Evolutionary conservation across 495 filamentous ascomycete genomes (phyloP), one percentile per base, ranked within the genome.

Genomic region (Acidomyces sp.): DNA sequence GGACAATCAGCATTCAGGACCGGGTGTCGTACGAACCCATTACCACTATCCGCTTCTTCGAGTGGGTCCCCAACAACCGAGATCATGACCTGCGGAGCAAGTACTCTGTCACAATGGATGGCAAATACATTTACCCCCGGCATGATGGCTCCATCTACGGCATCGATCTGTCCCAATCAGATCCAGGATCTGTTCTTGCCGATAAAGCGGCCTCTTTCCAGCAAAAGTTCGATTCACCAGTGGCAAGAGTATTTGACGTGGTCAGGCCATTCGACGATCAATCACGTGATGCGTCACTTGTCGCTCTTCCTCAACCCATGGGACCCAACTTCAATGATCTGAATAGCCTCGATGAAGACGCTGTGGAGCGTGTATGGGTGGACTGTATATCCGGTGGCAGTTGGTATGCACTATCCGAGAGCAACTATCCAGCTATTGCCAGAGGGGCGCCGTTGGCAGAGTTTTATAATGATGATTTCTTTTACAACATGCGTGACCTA

Each of bases 401-500:
- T 43, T 95, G 87, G 85, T 97, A 88, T 60, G 90, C 87, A 13
- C 72, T 97, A 60, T 94, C 90, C 0, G 88, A 92, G 37, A 72
- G 60, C 39, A 79, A 74, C 3, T 97, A 93, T 51, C 90, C 90
- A 6, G 57, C 82, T 6, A 80, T 88, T 16, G 77, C 85, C 7
- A 73, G 81, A 17, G 72, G 76, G 4, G 77, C 79, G 3, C 59
- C 66, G 43, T 61, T 65, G 43, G 86, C 86, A 1, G 66, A 69
- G 37, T 76, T 75, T 48, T 76, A 79, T 44, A 66, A 66, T 27
- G 65, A 70, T 35, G 30, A 38, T 12, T 18, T 16, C 37, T 42
- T 41, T 36, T n/a, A n/a, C n/a, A 32, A 25, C 19, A 4, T 43
- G 6, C 32, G 21, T 4, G 16, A 21, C 23, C 25, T 39, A 11